These are phyloP conservation scores for Phytophthora kernoviae DNA, from an alignment of 352 stramenopile genomes.

Conservation along the genomic window DNA sequence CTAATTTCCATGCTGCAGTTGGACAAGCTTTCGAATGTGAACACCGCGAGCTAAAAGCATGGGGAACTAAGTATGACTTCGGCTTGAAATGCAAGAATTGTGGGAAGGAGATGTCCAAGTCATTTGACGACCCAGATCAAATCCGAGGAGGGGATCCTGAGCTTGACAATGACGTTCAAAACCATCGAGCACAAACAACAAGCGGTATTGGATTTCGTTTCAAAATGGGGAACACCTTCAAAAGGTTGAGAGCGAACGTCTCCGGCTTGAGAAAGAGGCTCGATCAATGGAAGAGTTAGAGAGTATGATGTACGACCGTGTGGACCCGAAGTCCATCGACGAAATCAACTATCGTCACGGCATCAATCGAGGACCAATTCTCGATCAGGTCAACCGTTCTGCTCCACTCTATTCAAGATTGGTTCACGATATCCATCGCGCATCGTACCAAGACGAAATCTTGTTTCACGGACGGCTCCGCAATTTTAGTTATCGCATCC, in stretches of 20 bases:
- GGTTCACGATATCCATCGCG: slow-evolving; percentile 56
- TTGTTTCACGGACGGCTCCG: slow-evolving; percentile 68
- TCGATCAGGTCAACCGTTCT: slow-evolving; percentile 29
- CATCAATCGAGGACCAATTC: slow-evolving; percentile 44
- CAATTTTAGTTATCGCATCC: slow-evolving; percentile 71
- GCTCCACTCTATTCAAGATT: slow-evolving; percentile 57
- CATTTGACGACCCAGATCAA: slow-evolving; percentile 59
- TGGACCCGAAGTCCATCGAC: slow-evolving; percentile 67
- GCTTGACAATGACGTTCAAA: slow-evolving; percentile 56
- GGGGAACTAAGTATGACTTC: slow-evolving; percentile 66
- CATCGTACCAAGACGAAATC: slow-evolving; percentile 65
- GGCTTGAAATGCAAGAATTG: slow-evolving; percentile 68
- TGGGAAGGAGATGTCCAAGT: slow-evolving; percentile 68
- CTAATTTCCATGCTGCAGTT: slow-evolving; percentile 57
- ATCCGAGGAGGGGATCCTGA: slow-evolving; percentile 44
- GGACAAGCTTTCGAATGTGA: slow-evolving; percentile 54
- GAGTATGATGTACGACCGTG: slow-evolving; percentile 59
- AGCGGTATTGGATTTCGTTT: slow-evolving; percentile 48
- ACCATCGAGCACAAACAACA: slow-evolving; percentile 52
- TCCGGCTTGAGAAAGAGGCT: slow-evolving; percentile 76
- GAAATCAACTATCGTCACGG: slow-evolving; percentile 75
- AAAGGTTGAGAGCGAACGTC: slow-evolving; percentile 58
- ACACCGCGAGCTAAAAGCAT: slow-evolving; percentile 63
- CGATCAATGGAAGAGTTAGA: slow-evolving; percentile 57
- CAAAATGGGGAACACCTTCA: slow-evolving; percentile 41